Conservation (phyloP, 768 basidiomycete genomes). For the Lactarius quietus region DNA sequence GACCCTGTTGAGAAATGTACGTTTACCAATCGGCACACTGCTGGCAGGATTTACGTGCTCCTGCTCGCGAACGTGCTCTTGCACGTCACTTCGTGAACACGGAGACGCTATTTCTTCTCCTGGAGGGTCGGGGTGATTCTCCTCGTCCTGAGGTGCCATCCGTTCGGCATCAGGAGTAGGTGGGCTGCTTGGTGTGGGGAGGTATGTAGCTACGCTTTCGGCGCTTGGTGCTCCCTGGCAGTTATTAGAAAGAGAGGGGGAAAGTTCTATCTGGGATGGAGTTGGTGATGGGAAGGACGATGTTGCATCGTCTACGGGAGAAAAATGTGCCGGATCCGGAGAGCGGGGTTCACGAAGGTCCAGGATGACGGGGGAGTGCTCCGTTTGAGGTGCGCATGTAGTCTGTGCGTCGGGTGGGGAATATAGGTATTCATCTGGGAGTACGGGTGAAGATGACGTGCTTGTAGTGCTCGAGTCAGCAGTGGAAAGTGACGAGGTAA, state of each 20-base stretch:
- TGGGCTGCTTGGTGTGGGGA: conserved; percentile 6
- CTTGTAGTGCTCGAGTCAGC: conserved; percentile 11
- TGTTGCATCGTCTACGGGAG: conserved; percentile 13
- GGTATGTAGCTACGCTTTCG: conserved; percentile 14
- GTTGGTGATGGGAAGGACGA: conserved; percentile 22
- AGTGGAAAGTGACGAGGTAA: conserved; percentile 23
- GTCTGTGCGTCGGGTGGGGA: conserved; percentile 1
- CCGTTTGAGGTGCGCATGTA: neutral
- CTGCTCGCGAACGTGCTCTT: too few relatives aligned
- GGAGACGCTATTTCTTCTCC: neutral
- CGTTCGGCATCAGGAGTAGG: neutral
- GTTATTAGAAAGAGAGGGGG: conserved; percentile 11
- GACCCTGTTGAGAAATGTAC: conserved; percentile 19
- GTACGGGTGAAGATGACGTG: neutral
- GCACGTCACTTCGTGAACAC: neutral
- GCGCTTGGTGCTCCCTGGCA: conserved; percentile 3
- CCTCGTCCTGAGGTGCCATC: neutral
- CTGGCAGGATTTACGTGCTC: neutral
- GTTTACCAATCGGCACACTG: conserved; percentile 10
- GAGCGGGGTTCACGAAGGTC: conserved; percentile 24
- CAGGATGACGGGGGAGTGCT: conserved; percentile 5
- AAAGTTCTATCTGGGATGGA: conserved; percentile 23
- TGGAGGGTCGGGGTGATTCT: neutral
- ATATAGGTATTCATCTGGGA: neutral
- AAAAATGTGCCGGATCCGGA: conserved; percentile 25